Evolutionary conservation across 257 asterid genomes (phyloP), one percentile per base, ranked within the genome.

Genomic region (Plectranthus barbatus): DNA sequence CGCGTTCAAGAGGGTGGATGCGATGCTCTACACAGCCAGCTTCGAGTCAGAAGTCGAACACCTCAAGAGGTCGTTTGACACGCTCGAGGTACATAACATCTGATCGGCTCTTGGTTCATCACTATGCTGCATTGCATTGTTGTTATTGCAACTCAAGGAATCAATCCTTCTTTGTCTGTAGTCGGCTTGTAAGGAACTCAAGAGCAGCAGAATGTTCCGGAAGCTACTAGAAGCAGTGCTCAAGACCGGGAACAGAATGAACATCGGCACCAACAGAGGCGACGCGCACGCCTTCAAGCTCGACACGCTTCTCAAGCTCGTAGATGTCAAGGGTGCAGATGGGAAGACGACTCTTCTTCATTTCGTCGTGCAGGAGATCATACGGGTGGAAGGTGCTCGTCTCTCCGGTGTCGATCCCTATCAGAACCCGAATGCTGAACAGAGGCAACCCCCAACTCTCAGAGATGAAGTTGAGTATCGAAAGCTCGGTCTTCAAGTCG

Each of bases 171-270:
- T 33, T 48, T 42, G 9, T 48, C 14, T 72, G 70, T 84, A 90
- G 97, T 82, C 70, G 18, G 94, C 97, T 48, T 84, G 97, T 64
- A 75, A 79, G 72, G 94, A 90, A 57, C 78, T 90, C 56, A 81
- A 77, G 80, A 83, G 81, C 77, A 86, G 88, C 76, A 76, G 91
- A 71, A 90, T 85, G 89, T 90, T 90, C 62, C 60, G 68, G 18
- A 86, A 79, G 62, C 94, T 90, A 44, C 77, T 90, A 17, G 97
- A 90, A 78, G 94, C 97, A 21, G 95, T 85, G 24, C 92, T 90
- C 54, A 86, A 77, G 64, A 83, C 95, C 0, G 97, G 97, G 24
- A 90, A 85, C 66, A 84, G 81, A 8, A 83, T 84, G 97, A 86
- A 86, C 50, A 78, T 81, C n/a, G 97, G 95, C 23, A 90, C 97